Conservation (phyloP, 805 yeast genomes). For the Cyberlindnera bimundalis region DNA sequence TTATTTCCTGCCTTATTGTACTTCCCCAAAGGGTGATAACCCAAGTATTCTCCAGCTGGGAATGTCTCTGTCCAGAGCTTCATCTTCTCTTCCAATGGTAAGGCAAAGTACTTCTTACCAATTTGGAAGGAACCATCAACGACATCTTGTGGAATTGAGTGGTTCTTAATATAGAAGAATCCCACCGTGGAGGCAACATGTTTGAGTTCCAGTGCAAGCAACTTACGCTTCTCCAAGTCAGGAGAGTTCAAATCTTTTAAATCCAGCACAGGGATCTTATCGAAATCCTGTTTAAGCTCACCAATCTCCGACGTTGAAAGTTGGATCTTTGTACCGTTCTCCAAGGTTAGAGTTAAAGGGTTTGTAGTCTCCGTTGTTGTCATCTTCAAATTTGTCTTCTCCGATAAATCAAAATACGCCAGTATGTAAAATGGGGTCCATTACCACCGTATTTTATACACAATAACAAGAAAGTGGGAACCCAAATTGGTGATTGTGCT, state of each 20-base stretch:
- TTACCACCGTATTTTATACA: no score
- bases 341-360: slow-evolving; percentile 7
- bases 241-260: slow-evolving; percentile 5
- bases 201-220: slow-evolving; percentile 23
- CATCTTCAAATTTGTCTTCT: not conserved
- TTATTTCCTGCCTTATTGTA: slow-evolving; percentile 21
- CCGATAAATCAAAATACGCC: no score
- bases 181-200: slow-evolving; percentile 28
- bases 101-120: slow-evolving; percentile 28
- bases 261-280: slow-evolving; percentile 10
- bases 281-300: slow-evolving; percentile 9
- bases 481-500: not conserved
- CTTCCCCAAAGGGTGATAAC: slow-evolving; percentile 25
- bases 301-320: slow-evolving; percentile 10
- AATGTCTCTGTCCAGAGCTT: slow-evolving; percentile 25
- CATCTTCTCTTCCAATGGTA: slow-evolving; percentile 27
- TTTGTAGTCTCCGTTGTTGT: slow-evolving; percentile 3
- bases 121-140: slow-evolving; percentile 23
- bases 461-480: no score
- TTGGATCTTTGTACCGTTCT: slow-evolving; percentile 14
- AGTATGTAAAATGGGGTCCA: no score
- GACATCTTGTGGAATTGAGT: slow-evolving; percentile 26
- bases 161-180: slow-evolving; percentile 32
- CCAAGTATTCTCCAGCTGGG: slow-evolving; percentile 24
- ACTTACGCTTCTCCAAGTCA: slow-evolving; percentile 14